Evolutionary conservation across 192 early-diverging fungal species (phyloP).

Genomic region (Mortierella alpina): DNA sequence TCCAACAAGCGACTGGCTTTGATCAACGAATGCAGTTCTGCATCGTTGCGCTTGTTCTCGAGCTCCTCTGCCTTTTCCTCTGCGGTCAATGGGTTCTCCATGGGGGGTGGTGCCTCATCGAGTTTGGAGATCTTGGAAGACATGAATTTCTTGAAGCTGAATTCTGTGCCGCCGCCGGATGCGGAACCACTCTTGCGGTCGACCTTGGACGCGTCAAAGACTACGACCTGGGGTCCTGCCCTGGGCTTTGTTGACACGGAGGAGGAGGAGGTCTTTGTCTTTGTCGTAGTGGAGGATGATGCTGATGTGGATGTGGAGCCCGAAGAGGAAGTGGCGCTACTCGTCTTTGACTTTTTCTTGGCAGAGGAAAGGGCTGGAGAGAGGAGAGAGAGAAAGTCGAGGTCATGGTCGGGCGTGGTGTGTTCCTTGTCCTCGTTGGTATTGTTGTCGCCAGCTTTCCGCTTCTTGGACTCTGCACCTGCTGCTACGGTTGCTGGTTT

Average conservation of each 20-base stretch:
- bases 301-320: not conserved
- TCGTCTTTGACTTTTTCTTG: conserved; percentile 1
- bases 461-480: conserved; percentile 19
- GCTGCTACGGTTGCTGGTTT: not conserved
- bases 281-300: not conserved
- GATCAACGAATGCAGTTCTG: conserved; percentile 39
- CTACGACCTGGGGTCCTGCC: conserved; percentile 27
- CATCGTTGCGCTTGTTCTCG: conserved; percentile 40
- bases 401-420: conserved; percentile 28
- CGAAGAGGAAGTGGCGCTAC: not conserved
- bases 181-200: conserved; percentile 16
- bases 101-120: conserved; percentile 36
- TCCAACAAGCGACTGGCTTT: conserved; percentile 44
- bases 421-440: not conserved
- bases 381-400: conserved; percentile 40
- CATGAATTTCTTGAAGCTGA: conserved; percentile 52
- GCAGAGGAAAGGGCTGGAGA: conserved; percentile 7
- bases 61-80: conserved; percentile 46
- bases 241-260: conserved; percentile 29
- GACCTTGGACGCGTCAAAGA: conserved; percentile 45
- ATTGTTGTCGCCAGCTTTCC: conserved; percentile 4
- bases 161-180: conserved; percentile 13
- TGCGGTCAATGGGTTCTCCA: conserved; percentile 42
- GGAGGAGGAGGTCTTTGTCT: conserved; percentile 1
- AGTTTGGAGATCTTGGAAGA: conserved; percentile 50